Conservation (phyloP, 2,329 filamentous ascomycete genomes). For the Cladophialophora chaetospira region DNA sequence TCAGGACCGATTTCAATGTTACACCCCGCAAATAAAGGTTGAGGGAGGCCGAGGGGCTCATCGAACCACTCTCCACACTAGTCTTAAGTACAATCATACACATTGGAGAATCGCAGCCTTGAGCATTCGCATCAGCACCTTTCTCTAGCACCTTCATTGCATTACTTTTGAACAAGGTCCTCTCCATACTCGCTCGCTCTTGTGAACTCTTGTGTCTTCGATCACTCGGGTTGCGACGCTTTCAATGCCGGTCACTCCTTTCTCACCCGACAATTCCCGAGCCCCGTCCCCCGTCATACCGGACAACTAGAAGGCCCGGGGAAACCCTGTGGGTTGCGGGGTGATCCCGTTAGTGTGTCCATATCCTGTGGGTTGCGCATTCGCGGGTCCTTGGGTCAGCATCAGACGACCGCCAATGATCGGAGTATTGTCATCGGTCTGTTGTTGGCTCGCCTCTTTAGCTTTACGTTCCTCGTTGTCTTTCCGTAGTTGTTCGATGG, state of each 20-base stretch:
- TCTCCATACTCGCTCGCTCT: not conserved
- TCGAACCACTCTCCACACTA: not conserved
- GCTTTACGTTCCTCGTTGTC: slow-evolving; percentile 94
- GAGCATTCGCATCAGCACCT: not conserved
- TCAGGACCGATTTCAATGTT: not conserved
- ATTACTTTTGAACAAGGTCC: slow-evolving; percentile 2
- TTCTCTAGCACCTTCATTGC: not conserved
- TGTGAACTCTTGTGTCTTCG: not conserved
- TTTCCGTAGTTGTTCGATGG: slow-evolving; percentile 81
- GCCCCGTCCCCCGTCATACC: not conserved
- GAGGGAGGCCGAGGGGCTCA: not conserved
- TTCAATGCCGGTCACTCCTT: not conserved
- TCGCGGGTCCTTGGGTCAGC: slow-evolving; percentile 84
- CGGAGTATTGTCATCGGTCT: slow-evolving; percentile 89
- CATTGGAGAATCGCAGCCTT: slow-evolving; percentile 2
- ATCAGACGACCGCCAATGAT: slow-evolving; percentile 91
- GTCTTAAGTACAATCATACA: slow-evolving; percentile 6
- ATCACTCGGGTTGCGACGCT: not conserved
- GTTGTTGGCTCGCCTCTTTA: slow-evolving; percentile 71
- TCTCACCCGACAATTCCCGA: slow-evolving; percentile 24
- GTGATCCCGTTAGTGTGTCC: slow-evolving; percentile 84
- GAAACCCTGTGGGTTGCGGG: slow-evolving; percentile 80
- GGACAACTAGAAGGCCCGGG: slow-evolving; percentile 51
- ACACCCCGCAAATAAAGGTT: not conserved
- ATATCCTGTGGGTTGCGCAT: slow-evolving; percentile 65